Base-by-base conservation (phyloP, 2,329 filamentous ascomycete genomes). In the Aspergillus ibericus region DNA sequence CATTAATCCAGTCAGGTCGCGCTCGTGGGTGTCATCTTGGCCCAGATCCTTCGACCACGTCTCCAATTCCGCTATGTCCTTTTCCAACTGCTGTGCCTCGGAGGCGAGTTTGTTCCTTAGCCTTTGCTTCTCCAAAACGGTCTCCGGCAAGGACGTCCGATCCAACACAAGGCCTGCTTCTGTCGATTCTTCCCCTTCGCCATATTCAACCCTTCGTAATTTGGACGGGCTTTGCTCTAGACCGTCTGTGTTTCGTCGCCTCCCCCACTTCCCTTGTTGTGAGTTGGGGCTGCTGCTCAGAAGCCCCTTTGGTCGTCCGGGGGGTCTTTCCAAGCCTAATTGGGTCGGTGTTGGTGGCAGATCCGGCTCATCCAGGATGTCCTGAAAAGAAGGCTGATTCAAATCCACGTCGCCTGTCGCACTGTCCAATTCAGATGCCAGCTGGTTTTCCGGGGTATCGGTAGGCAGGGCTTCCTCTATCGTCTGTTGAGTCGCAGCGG, bases 31-130 rank as follows among this genome's bases (percentile, higher is more conserved):
- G 0, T 72, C 60, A n/a, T 71, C 66, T 50, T 68, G 80, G 47
- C 29, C 80, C 76, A 51, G 86, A 16, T 83, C 80, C 48, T 84
- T 80, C 53, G 87, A 87, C 66, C 87, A 87, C n/a, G 76, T 77
- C 52, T 80, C 80, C 7, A 84, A 80, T 5, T 85, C 67, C 8
- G 78, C 71, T n/a, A 90, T 68, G 61, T 91, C 88, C 20, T 77
- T 78, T 67, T 84, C 81, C 0, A 91, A 72, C 44, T 77, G 75
- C 36, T 79, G 76, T 2, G 90, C 73, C 66, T 91, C 83, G 4
- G 78, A 78, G 3, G 80, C 72, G 1, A 91, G 75, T 5, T 78
- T 76, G 56, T 85, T 82, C 44, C 82, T 81, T 32, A 82, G 67
- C 44, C 78, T 78, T 62, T 80, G 82, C 69, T 85, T 88, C 20